Evolutionary conservation across 192 early-diverging fungal genomes (phyloP), one percentile per base, ranked within the genome.

Genomic region (Entomortierella chlamydospora): DNA sequence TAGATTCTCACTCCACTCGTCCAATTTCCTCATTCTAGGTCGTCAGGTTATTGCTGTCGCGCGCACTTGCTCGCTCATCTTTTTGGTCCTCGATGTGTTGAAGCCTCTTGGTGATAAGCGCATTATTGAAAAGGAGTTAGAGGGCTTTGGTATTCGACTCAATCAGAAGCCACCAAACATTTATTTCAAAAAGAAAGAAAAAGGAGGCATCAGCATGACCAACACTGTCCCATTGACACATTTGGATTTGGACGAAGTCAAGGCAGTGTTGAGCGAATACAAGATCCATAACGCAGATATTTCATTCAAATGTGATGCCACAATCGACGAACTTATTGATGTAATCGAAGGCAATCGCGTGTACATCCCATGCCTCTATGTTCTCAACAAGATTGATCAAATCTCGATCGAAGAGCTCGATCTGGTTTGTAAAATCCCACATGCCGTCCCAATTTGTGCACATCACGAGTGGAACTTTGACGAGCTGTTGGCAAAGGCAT

Each of bases 331-430:
- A 59, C 83, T 99, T 43, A 99, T 99, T 83, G 98, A 99, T 86
- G 92, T 99, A 11, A 91, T 99, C 53, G 98, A 99, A 81, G 97
- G 96, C 28, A 90, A 90, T 81, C 83, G 97, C 28, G 91, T 97
- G n/a, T 99, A 99, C 85, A 94, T 99, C 52, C 98, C 98, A 13
- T 89, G 89, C 61, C 84, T 98, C 42, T 99, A 99, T 67, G 97
- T 99, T 22, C 85, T 99, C 55, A 99, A 99, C 93, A 99, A 99
- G 87, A 98, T 99, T 76, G 94, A 96, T 83, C 94, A 96, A 83
- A 97, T 97, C 80, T 95, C 93, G 31, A 95, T 97, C 63, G 92
- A 98, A 83, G 95, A 99, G 82, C 88, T 97, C 45, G 96, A 97
- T 74, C 90, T 97, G 47, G 91, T 99, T 33, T 98, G 97, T 89